Percentiles rank a stretch among this genome's conserved stretches.
phyloP scores from a whole-genome alignment of 306 rosid species.

The Quillaja saponaria region DNA sequence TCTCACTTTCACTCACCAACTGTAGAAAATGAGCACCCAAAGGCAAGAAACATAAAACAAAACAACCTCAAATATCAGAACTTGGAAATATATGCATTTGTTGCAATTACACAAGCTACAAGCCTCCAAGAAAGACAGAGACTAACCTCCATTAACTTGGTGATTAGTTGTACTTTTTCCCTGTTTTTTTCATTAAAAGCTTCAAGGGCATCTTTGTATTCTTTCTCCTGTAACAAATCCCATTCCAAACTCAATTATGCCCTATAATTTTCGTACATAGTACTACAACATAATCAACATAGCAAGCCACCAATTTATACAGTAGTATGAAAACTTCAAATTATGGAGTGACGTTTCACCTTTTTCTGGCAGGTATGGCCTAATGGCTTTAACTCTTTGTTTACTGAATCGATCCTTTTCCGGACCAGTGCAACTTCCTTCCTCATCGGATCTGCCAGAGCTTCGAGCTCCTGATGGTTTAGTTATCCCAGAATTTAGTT shows the following conservation, averaged over 20 bases:
- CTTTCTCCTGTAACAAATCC: slow-evolving; percentile 70
- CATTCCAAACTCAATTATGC: slow-evolving; percentile 26
- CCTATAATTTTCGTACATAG: too few relatives aligned
- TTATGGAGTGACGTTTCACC: too few relatives aligned
- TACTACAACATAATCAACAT: too few relatives aligned
- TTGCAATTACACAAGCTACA: slow-evolving; percentile 20
- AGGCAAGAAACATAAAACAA: slow-evolving; percentile 1
- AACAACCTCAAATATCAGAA: background rate
- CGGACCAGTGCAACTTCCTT: slow-evolving; percentile 82
- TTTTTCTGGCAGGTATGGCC: slow-evolving; percentile 94
- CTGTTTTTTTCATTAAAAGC: slow-evolving; percentile 92
- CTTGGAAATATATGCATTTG: slow-evolving; percentile 1
- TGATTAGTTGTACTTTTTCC: slow-evolving; percentile 81
- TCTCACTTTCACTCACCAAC: slow-evolving; percentile 81
- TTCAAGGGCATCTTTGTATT: slow-evolving; percentile 92
- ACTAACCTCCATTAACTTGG: slow-evolving; percentile 79
- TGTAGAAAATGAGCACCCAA: slow-evolving; percentile 24
- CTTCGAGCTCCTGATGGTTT: slow-evolving; percentile 99
- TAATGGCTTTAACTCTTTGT: slow-evolving; percentile 96
- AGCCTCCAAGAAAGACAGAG: too few relatives aligned
- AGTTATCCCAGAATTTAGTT: slow-evolving; percentile 48
- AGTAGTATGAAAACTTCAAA: too few relatives aligned
- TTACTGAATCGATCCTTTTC: slow-evolving; percentile 79
- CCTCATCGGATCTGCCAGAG: slow-evolving; percentile 89
- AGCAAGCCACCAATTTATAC: too few relatives aligned